Evolutionary conservation across 2,329 filamentous ascomycete species (phyloP).

Genomic region (Curvularia sp.): DNA sequence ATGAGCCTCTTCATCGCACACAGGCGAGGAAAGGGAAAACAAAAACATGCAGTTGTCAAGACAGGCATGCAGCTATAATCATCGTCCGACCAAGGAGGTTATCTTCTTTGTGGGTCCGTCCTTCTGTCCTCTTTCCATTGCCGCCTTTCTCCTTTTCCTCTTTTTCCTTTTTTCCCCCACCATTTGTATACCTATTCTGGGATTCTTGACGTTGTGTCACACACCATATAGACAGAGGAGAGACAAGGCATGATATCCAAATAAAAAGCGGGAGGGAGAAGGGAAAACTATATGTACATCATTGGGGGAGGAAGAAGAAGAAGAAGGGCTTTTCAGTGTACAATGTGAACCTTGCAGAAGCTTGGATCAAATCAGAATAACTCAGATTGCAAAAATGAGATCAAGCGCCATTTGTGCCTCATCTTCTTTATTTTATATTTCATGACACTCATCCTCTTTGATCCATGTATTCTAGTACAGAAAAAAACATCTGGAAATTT

Average conservation of each 20-base stretch:
- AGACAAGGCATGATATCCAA: background rate
- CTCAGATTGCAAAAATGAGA: background rate
- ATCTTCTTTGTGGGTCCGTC: background rate
- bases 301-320: background rate
- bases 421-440: background rate
- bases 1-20: background rate
- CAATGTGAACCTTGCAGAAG: background rate
- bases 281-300: background rate
- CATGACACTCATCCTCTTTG: background rate
- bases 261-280: background rate
- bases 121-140: background rate
- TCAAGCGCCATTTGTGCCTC: background rate
- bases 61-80: background rate
- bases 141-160: background rate
- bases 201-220: background rate
- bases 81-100: background rate
- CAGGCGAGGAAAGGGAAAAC: background rate
- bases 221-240: background rate
- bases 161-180: background rate
- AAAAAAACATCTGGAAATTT: background rate
- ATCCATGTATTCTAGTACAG: background rate
- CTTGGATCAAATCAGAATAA: background rate
- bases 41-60: background rate
- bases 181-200: constrained; percentile 3
- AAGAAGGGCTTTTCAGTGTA: background rate